Conservation (phyloP, 768 basidiomycete genomes). For the Aureoboletus auriporus region DNA sequence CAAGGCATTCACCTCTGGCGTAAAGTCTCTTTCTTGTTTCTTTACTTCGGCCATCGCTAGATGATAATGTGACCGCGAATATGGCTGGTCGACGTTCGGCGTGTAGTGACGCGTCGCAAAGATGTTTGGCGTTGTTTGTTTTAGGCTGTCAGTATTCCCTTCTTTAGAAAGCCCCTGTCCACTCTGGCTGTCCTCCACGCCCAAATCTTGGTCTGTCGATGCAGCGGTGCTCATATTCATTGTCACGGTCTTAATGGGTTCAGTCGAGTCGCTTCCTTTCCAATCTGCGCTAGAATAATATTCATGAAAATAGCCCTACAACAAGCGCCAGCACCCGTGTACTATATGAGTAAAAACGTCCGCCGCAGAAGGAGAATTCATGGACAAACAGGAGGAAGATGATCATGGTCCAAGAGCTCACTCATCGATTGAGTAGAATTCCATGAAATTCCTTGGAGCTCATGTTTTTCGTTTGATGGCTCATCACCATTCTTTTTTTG, state of each 20-base stretch:
- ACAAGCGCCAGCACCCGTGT: slow-evolving; percentile 43
- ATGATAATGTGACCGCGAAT: slow-evolving; percentile 36
- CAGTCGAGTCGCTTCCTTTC: slow-evolving; percentile 22
- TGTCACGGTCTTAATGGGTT: no score
- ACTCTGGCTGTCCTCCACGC: no score
- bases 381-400: slow-evolving; percentile 45
- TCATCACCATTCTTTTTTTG: slow-evolving; percentile 27
- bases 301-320: slow-evolving; percentile 41
- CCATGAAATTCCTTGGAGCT: slow-evolving; percentile 22
- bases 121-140: slow-evolving; percentile 42
- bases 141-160: slow-evolving; percentile 7
- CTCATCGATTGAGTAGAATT: slow-evolving; percentile 25
- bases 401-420: slow-evolving; percentile 28
- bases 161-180: slow-evolving; percentile 21
- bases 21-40: slow-evolving; percentile 86
- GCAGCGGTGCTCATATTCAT: no score
- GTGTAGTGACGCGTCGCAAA: slow-evolving; percentile 60
- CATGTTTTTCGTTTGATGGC: slow-evolving; percentile 26
- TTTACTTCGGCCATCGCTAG: slow-evolving; percentile 74
- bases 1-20: slow-evolving; percentile 74
- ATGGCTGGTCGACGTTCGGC: slow-evolving; percentile 30
- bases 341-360: slow-evolving; percentile 41
- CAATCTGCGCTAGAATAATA: slow-evolving; percentile 32
- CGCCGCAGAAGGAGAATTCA: slow-evolving; percentile 38
- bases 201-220: no score